Base-by-base conservation (phyloP, 768 basidiomycete species). In the Tulasnella sp. region DNA sequence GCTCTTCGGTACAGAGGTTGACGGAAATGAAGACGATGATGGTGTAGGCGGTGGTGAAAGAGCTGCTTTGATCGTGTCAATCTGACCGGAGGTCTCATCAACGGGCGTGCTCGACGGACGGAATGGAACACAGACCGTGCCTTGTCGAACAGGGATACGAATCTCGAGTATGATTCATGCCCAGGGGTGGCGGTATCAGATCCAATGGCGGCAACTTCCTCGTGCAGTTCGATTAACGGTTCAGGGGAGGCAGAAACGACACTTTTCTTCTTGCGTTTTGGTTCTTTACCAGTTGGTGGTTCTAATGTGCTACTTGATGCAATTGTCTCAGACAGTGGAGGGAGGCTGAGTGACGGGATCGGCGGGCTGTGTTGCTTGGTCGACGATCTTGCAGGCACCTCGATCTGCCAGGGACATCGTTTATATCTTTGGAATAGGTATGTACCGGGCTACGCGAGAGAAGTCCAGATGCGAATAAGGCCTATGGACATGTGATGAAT, bases 401-500 rank as follows among this genome's bases (percentile, higher is more conserved):
- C 59, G 27, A 96, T 77, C 65, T 85, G 81, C 91, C 91, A 96
- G 39, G 82, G 85, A 68, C 91, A 94, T 34, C 90, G 82, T 65
- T 91, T 88, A 67, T 93, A 91, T 11, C 83, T 75, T 66, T 96
- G 91, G 65, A 96, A 96, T 21, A 90, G 69, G 3, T 90, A 82
- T 1, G 90, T 83, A 5, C 91, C 91, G 29, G 87, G 85, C 91
- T 94, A 52, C 25, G 36, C 3, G 23, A 2, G 15, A 57, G 8
- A 29, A 11, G 7, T 36, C 11, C 17, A 17, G 21, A 7, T 39
- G 8, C 29, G 43, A 58, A 50, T 37, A 52, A 31, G 15, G 12
- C 46, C 42, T 32, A 27, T 11, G 31, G 2, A 56, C 19, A 19
- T 32, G 25, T 15, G 39, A 23, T 32, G 27, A 11, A n/a, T 46